Evolutionary conservation across 2,329 filamentous ascomycete genomes (phyloP), one percentile per base, ranked within the genome.

Genomic region (Colletotrichum ledebouriae): DNA sequence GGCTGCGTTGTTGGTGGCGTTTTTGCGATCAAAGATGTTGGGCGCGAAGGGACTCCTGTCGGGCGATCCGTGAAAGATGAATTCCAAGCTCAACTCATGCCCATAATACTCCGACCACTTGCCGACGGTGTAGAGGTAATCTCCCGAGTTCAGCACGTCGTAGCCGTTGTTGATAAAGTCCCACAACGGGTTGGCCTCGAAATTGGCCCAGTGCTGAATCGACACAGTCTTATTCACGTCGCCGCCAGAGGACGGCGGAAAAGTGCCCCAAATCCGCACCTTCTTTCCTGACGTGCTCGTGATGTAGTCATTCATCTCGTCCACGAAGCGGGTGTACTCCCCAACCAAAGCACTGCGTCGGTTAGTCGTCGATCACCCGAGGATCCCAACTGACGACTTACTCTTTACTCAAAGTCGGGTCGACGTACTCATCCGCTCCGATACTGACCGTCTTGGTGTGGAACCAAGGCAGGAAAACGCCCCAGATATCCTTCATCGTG

Each of bases 361-460:
- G 5, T 59, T 15, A 59, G 65, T 12, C 3, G 5, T 3, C n/a
- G 2, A 1, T 3, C 6, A 20, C 4, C 13, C 3, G 1, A 6
- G 2, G 4, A 10, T 13, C 12, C 10, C 9, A 13, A n/a, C 4
- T 20, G 1, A n/a, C 13, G 3, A 65, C 65, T 59, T 76, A 74
- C 12, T 80, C 69, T 63, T 82, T 72, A 66, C 53, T 63, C 58
- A 70, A 15, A 15, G 59, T 63, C 0, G 83, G 77, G 0, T 78
- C 79, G 0, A 80, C 77, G 68, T 87, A 87, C 72, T 88, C 85
- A 66, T 88, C 86, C 2, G 85, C 86, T 0, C 86, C 86, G 11
- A 88, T 83, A 67, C 86, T 84, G 1, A 87, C 83, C 22, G 84
- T 82, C 70, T 86, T 87, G 4, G 78, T 83, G 34, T 86, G 79